Evolutionary conservation across 129 eudicot genomes (phyloP), one percentile per base, ranked within the genome.

Genomic region (Lactuca sativa): DNA sequence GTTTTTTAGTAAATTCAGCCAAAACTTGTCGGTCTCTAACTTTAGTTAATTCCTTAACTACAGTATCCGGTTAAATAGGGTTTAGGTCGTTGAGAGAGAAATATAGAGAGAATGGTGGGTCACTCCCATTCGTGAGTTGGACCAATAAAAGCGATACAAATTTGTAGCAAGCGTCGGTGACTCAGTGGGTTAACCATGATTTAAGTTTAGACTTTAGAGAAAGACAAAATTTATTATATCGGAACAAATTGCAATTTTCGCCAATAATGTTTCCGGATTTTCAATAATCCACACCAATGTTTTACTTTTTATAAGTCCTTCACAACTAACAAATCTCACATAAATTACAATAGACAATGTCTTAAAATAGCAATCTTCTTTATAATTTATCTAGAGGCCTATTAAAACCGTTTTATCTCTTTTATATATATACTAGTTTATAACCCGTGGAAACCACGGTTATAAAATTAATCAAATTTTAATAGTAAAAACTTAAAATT

Each of bases 91-190:
- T 33, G 65, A 15, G 13, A 36, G 18, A 36, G 18, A 59, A 9
- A 40, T 5, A 40, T 40, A 59, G 48, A 60, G 49, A 62, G 67
- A 38, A 65, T 59, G 62, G 74, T 74, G 67, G 83, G 78, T 60
- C 74, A 52, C 8, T 13, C 65, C 65, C 76, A 41, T 57, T 64
- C 71, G 71, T 80, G 78, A 79, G 78, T 33, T 62, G 74, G 79
- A 69, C 78, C 71, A 73, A 79, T 66, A 61, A 79, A 69, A 59
- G 62, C 59, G 62, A 69, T 68, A 59, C 38, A 38, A 47, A 58
- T 4, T 52, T 52, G 16, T 15, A 69, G 3, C 64, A 66, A 87
- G 69, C 96, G 96, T 90, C 96, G 95, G 96, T 90, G 96, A 64
- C 85, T 72, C 81, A 14, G 74, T 82, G 82, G 66, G 63, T 70